phyloP scores from a whole-genome alignment of 169 alveolate genomes.

The Babesia bigemina region DNA sequence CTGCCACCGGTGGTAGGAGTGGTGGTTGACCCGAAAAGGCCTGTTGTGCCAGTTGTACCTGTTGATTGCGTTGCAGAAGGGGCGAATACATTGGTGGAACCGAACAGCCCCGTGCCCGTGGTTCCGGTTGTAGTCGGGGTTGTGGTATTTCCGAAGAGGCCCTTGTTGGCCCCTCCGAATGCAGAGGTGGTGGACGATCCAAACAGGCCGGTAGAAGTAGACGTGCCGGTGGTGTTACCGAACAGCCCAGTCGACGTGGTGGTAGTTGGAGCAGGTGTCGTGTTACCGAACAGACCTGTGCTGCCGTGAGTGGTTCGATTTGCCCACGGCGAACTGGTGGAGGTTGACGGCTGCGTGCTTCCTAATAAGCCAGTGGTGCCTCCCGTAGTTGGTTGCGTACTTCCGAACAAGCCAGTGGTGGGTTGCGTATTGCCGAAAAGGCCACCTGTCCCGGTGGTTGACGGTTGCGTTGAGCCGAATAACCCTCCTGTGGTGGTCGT shows the following conservation, averaged over 20 bases:
- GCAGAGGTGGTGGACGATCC: conserved; percentile 41
- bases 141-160: conserved; percentile 11
- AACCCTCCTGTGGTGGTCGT: conserved; percentile 2
- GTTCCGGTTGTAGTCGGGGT: conserved; percentile 3
- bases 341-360: conserved; percentile 4
- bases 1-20: conserved; percentile 14
- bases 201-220: conserved; percentile 40
- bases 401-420: conserved; percentile 51
- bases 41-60: not conserved
- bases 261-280: conserved; percentile 9
- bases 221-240: conserved; percentile 33
- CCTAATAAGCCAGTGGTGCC: conserved; percentile 32
- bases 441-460: conserved; percentile 18
- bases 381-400: conserved; percentile 18
- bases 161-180: conserved; percentile 9
- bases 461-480: conserved; percentile 5
- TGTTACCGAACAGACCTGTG: conserved; percentile 42
- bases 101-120: conserved; percentile 9
- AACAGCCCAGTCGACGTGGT: conserved; percentile 51
- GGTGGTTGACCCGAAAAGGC: conserved; percentile 9
- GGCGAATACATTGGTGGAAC: conserved; percentile 1
- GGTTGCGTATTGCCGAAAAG: conserved; percentile 30
- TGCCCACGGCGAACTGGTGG: not conserved
- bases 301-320: too few species aligned
- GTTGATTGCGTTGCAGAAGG: not conserved